Conservation (phyloP, 2,329 filamentous ascomycete species). For the Trichoderma harzianum region DNA sequence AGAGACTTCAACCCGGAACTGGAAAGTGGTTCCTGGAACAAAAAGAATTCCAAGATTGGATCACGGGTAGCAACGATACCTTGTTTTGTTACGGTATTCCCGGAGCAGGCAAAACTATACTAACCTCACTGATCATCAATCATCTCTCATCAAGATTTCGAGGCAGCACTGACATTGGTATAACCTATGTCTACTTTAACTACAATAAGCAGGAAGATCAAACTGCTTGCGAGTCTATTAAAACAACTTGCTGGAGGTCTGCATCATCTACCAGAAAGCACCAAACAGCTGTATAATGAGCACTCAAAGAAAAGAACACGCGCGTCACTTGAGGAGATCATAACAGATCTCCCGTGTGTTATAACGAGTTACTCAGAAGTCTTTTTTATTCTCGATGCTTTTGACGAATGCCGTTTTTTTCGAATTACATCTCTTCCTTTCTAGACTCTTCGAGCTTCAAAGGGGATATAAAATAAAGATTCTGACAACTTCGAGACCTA, state of each 20-base stretch:
- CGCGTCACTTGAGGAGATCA: not conserved
- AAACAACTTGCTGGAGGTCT: not conserved
- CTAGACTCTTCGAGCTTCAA: not conserved
- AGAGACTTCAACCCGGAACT: not conserved
- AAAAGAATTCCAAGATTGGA: not conserved
- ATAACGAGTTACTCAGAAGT: not conserved
- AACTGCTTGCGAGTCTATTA: not conserved
- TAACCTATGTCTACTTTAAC: not conserved
- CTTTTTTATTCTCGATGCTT: not conserved
- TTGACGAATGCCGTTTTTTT: not conserved
- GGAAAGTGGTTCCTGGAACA: not conserved
- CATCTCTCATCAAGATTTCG: not conserved
- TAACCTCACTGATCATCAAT: not conserved
- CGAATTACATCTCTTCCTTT: not conserved
- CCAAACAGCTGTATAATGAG: not conserved
- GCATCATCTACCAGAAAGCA: not conserved
- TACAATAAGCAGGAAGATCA: not conserved
- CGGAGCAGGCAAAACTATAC: not conserved
- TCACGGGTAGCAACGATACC: not conserved
- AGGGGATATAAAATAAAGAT: not conserved
- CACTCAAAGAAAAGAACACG: not conserved
- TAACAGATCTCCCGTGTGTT: not conserved
- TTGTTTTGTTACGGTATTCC: not conserved
- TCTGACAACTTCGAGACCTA: not conserved
- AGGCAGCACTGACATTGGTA: not conserved